These are phyloP conservation scores for Xylaria scruposa DNA, from an alignment of 495 filamentous ascomycete species.

Conservation along the genomic window DNA sequence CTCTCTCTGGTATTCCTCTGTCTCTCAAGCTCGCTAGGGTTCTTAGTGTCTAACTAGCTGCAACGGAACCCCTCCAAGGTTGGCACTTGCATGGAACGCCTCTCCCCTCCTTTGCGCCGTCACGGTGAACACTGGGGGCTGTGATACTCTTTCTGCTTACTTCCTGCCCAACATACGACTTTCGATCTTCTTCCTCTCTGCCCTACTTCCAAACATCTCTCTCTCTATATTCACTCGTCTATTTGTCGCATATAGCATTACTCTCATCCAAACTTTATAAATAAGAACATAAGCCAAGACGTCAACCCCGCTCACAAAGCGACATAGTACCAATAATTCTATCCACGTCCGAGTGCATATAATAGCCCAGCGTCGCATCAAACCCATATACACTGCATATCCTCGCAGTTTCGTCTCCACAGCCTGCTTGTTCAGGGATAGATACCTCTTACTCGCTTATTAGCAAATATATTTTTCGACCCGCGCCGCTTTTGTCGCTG, in stretches of 20 bases:
- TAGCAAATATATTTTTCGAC: constrained; percentile 14
- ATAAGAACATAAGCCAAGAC: neutral
- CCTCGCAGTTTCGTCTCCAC: constrained; percentile 18
- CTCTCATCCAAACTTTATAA: neutral
- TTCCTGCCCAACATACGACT: constrained; percentile 14
- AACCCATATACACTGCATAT: constrained; percentile 22
- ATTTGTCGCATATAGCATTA: neutral
- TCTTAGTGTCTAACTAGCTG: neutral
- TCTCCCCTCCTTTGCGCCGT: constrained; percentile 15
- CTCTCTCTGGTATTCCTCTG: neutral
- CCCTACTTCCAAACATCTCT: neutral
- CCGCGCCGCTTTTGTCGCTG: constrained; percentile 11
- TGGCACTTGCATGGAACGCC: neutral
- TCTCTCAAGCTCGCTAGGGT: neutral
- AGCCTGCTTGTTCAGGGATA: constrained; percentile 22
- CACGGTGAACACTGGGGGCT: neutral
- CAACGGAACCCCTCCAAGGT: constrained; percentile 7
- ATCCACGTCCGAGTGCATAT: neutral
- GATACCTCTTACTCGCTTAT: constrained; percentile 11
- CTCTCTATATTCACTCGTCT: neutral
- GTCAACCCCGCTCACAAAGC: neutral
- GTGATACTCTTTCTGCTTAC: neutral
- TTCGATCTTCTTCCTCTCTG: neutral
- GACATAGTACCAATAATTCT: neutral
- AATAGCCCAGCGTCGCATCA: constrained; percentile 7